phyloP scores from a whole-genome alignment of 2,329 filamentous ascomycete genomes.

The Dactylellina cionopaga region DNA sequence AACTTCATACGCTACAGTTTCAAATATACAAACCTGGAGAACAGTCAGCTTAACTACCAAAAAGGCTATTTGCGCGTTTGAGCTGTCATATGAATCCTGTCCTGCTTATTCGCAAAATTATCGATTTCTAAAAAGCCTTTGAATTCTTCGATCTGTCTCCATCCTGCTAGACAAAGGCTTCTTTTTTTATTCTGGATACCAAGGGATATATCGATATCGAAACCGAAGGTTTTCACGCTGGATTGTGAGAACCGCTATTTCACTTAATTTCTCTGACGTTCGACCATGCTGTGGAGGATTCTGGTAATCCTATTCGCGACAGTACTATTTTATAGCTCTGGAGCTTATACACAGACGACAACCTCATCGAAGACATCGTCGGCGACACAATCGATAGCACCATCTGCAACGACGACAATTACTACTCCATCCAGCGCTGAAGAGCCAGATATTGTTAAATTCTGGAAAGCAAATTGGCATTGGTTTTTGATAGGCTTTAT shows the following conservation, averaged over 20 bases:
- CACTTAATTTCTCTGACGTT: background rate
- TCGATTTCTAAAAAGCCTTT: conserved; percentile 9
- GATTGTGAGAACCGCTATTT: conserved; percentile 19
- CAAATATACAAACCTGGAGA: conserved; percentile 40
- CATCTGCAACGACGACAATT: conserved; percentile 12
- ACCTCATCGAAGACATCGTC: conserved; percentile 12
- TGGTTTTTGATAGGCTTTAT: conserved; percentile 42
- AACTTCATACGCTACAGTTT: conserved; percentile 44
- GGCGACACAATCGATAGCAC: background rate
- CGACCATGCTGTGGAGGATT: conserved; percentile 41
- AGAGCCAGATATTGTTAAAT: conserved; percentile 11
- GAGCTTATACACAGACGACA: conserved; percentile 15
- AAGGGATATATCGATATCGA: background rate
- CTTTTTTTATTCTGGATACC: background rate
- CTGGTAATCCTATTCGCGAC: conserved; percentile 37
- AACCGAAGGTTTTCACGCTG: conserved; percentile 33
- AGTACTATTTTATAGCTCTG: conserved; percentile 12
- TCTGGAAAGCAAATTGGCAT: conserved; percentile 48
- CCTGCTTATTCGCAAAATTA: background rate
- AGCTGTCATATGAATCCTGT: background rate
- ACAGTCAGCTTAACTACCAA: conserved; percentile 42
- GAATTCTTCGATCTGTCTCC: background rate
- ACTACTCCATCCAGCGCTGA: background rate
- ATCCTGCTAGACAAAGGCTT: background rate
- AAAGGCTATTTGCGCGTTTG: conserved; percentile 12